Conservation (phyloP, 2,329 filamentous ascomycete species). For the Erysiphe pulchra region DNA sequence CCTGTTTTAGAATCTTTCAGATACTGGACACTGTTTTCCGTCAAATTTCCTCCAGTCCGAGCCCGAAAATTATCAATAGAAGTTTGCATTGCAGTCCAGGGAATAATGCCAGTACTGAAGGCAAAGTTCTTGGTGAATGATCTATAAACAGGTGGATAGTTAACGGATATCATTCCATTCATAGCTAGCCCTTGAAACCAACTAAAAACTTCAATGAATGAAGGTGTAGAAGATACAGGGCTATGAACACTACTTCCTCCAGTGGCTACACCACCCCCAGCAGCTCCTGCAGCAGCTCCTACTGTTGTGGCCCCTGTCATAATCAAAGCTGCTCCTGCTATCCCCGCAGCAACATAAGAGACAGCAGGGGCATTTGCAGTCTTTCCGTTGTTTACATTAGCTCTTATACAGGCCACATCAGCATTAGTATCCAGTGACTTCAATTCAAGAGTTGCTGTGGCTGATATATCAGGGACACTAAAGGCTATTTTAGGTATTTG, state of each 20-base stretch:
- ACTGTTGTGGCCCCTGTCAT: conserved; percentile 48
- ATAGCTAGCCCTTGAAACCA: conserved; percentile 89
- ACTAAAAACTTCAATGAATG: conserved; percentile 60
- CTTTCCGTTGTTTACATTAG: conserved; percentile 68
- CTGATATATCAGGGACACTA: conserved; percentile 69
- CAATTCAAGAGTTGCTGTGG: conserved; percentile 56
- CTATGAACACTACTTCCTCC: conserved; percentile 25
- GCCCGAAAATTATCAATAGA: conserved; percentile 66
- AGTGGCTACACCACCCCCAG: not conserved
- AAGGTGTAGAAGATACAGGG: conserved; percentile 45
- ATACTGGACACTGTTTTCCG: conserved; percentile 46
- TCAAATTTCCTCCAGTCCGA: conserved; percentile 67
- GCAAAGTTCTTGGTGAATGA: conserved; percentile 84
- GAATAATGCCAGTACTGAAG: conserved; percentile 65
- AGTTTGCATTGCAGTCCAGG: conserved; percentile 56
- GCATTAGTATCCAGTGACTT: conserved; percentile 29
- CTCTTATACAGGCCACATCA: conserved; percentile 60
- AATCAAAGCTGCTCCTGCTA: conserved; percentile 61
- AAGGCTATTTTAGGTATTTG: conserved; percentile 78
- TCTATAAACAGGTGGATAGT: conserved; percentile 66
- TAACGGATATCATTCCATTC: conserved; percentile 87
- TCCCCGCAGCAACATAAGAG: conserved; percentile 57
- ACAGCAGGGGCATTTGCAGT: conserved; percentile 50
- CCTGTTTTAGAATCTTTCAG: conserved; percentile 52
- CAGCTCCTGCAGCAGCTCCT: conserved; percentile 22